phyloP scores from a whole-genome alignment of 2,329 filamentous ascomycete species.

The Ascochyta fabae region DNA sequence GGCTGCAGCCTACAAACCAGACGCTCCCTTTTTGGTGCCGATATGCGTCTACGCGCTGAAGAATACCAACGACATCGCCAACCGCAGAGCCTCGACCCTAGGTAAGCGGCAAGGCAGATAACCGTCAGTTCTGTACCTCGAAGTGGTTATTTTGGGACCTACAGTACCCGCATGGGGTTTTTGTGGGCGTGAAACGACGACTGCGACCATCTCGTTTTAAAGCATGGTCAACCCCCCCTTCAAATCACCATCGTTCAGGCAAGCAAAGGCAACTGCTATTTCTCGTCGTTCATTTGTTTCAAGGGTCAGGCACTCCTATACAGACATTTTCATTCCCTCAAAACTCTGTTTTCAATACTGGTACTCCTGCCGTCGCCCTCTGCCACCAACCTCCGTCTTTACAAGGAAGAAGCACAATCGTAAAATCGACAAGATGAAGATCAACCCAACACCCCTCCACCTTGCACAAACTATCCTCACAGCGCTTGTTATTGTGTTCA shows the following conservation, averaged over 20 bases:
- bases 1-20: slow-evolving; percentile 2
- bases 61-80: slow-evolving; percentile 11
- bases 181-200: slow-evolving; percentile 36
- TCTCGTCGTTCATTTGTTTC: slow-evolving; percentile 31
- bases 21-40: slow-evolving; percentile 3
- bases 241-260: slow-evolving; percentile 29
- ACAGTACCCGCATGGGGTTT: slow-evolving; percentile 10
- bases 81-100: slow-evolving; percentile 10
- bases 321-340: background rate
- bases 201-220: slow-evolving; percentile 45
- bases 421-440: slow-evolving; percentile 36
- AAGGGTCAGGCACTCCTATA: slow-evolving; percentile 36
- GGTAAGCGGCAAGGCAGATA: slow-evolving; percentile 33
- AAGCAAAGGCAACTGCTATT: slow-evolving; percentile 20
- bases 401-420: background rate
- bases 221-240: slow-evolving; percentile 32
- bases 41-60: slow-evolving; percentile 38
- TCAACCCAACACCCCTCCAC: slow-evolving; percentile 48
- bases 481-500: slow-evolving; percentile 49
- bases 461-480: slow-evolving; percentile 44
- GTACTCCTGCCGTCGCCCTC: background rate
- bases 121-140: slow-evolving; percentile 18
- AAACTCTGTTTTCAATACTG: slow-evolving; percentile 6
- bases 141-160: slow-evolving; percentile 27
- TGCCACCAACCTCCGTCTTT: background rate